phyloP scores from a whole-genome alignment of 169 alveolate species.

The Cryptosporidium bovis region DNA sequence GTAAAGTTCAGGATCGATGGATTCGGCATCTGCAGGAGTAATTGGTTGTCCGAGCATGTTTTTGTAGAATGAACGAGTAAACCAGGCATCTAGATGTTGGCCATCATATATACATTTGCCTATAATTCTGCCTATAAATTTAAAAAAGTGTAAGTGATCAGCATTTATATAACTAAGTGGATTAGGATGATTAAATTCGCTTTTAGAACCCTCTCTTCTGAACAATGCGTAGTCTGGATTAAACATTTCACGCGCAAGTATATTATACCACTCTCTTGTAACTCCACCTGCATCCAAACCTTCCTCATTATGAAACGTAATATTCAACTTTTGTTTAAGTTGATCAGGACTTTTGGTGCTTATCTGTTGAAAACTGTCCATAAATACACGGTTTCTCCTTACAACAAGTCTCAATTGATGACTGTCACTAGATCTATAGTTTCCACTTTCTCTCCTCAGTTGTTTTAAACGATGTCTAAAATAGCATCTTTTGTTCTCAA shows the following conservation, averaged over 20 bases:
- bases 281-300: slow-evolving; percentile 99
- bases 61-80: slow-evolving; percentile 97
- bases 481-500: slow-evolving; percentile 96
- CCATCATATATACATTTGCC: slow-evolving; percentile 98
- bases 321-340: slow-evolving; percentile 93
- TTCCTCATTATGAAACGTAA: slow-evolving; percentile 96
- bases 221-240: slow-evolving; percentile 97
- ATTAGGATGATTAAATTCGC: slow-evolving; percentile 95
- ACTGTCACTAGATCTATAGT: slow-evolving; percentile 72
- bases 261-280: slow-evolving; percentile 97
- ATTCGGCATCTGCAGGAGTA: slow-evolving; percentile 96
- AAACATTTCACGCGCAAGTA: slow-evolving; percentile 97
- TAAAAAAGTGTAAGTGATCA: slow-evolving; percentile 96
- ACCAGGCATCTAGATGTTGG: slow-evolving; percentile 96
- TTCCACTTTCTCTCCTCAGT: slow-evolving; percentile 83
- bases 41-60: slow-evolving; percentile 96
- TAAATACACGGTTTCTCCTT: slow-evolving; percentile 93
- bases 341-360: slow-evolving; percentile 90
- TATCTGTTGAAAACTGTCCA: slow-evolving; percentile 94
- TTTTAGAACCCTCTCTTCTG: slow-evolving; percentile 88
- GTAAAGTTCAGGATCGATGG: slow-evolving; percentile 97
- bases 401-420: slow-evolving; percentile 88
- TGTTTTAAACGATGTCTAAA: slow-evolving; percentile 90
- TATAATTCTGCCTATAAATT: slow-evolving; percentile 98
- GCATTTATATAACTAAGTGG: slow-evolving; percentile 94